phyloP scores from a whole-genome alignment of 495 filamentous ascomycete species.

The Tuber microsphaerosporum region DNA sequence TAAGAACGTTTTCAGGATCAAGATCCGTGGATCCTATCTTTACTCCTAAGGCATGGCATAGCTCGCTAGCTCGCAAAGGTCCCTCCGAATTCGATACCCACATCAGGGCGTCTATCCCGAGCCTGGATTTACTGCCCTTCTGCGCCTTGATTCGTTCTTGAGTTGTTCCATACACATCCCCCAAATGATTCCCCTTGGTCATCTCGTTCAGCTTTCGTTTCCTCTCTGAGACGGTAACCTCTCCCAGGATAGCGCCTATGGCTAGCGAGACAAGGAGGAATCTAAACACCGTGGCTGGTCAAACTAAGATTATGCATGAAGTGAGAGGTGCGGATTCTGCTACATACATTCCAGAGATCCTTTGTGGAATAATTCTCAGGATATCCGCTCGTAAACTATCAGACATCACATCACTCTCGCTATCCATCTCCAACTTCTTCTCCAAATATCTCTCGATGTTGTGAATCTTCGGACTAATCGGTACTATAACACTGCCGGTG shows the following conservation, averaged over 20 bases:
- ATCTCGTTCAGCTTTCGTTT: neutral
- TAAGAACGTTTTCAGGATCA: neutral
- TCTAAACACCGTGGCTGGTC: neutral
- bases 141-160: neutral
- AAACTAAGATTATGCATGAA: neutral
- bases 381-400: neutral
- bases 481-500: neutral
- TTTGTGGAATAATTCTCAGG: neutral
- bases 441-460: neutral
- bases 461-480: neutral
- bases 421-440: neutral
- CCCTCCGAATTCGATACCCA: neutral
- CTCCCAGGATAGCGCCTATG: neutral
- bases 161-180: neutral
- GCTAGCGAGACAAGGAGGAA: neutral
- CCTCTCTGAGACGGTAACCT: neutral
- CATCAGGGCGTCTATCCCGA: neutral
- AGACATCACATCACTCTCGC: neutral
- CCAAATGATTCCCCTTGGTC: neutral
- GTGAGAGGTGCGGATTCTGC: neutral
- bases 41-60: neutral
- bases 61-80: neutral
- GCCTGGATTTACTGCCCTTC: neutral
- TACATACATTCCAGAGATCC: neutral
- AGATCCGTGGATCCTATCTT: too few relatives aligned